Evolutionary conservation across 2,329 filamentous ascomycete species (phyloP), one percentile per base, ranked within the genome.

Genomic region (Fusarium sp.): DNA sequence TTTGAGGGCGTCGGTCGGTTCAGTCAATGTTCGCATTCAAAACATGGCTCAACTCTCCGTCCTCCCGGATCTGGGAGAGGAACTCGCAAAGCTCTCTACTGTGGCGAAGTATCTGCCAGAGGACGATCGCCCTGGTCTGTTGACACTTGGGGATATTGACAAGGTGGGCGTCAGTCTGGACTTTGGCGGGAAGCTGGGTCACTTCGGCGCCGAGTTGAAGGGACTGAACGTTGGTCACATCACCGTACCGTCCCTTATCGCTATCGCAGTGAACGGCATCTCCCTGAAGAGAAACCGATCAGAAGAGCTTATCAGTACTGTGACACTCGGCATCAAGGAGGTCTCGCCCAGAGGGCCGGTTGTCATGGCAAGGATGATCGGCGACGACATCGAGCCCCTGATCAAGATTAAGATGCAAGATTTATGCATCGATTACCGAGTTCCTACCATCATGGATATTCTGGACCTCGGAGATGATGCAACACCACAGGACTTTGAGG

Each of bases 41-140:
- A 90, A 91, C 70, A 83, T 94, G 42, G 85, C 89, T 13, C 90
- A 93, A 73, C 84, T 98, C 18, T 86, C 89, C 11, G 89, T 90
- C 47, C 85, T 99, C 16, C 89, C 92, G 9, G 88, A 88, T 13
- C 87, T 99, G 10, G 92, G 89, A 1, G 92, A 93, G 72, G 96
- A 99, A 78, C 81, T 98, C 58, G 88, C 92, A 7, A 94, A 93
- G 74, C 86, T 99, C 6, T 94, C 95, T 1, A 95, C 92, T 1
- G 94, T 99, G 29, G 90, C 96, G 8, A 98, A 98, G 80, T 98
- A 98, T 80, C 87, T 99, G 3, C 96, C 96, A 0, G 96, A 99
- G 76, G 96, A 99, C 82, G 96, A 99, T 77, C 90, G 95, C 2
- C 96, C 96, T 3, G 96, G 96, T 0, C 86, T 98, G 22, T 86